Evolutionary conservation across 306 rosid species (phyloP).

Genomic region (Cucurbita ficifolia): DNA sequence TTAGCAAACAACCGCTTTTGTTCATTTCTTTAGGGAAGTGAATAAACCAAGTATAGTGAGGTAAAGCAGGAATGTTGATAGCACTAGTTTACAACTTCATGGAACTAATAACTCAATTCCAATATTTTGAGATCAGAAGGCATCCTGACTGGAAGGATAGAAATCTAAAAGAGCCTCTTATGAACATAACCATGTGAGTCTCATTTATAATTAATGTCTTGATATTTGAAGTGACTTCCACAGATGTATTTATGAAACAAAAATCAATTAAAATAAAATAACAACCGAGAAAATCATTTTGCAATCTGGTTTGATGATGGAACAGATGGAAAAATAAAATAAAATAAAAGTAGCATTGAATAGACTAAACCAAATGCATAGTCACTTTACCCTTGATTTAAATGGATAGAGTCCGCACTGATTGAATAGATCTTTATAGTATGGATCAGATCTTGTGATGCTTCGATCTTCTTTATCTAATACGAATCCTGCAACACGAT

Average conservation of each 20-base stretch:
- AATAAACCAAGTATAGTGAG: neutral
- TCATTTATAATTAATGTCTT: neutral
- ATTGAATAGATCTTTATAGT: slow-evolving; percentile 65
- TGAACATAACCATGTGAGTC: neutral
- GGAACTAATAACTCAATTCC: neutral
- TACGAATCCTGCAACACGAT: slow-evolving; percentile 45
- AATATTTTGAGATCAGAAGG: neutral
- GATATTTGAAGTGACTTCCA: neutral
- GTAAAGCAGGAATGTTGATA: neutral
- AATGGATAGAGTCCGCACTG: slow-evolving; percentile 64
- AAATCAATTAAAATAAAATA: neutral
- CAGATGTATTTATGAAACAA: neutral
- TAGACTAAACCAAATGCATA: neutral
- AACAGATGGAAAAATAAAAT: neutral
- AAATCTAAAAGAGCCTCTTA: neutral
- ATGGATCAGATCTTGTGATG: slow-evolving; percentile 66
- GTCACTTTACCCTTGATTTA: slow-evolving; percentile 45
- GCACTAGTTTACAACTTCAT: neutral
- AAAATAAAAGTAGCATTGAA: neutral
- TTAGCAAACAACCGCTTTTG: neutral
- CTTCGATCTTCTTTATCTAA: slow-evolving; percentile 80
- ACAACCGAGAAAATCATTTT: neutral
- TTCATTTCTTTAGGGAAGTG: neutral
- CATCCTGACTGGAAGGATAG: neutral
- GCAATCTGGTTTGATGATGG: neutral